phyloP scores from a whole-genome alignment of 148 eudicot genomes.

The Rhododendron henanense region DNA sequence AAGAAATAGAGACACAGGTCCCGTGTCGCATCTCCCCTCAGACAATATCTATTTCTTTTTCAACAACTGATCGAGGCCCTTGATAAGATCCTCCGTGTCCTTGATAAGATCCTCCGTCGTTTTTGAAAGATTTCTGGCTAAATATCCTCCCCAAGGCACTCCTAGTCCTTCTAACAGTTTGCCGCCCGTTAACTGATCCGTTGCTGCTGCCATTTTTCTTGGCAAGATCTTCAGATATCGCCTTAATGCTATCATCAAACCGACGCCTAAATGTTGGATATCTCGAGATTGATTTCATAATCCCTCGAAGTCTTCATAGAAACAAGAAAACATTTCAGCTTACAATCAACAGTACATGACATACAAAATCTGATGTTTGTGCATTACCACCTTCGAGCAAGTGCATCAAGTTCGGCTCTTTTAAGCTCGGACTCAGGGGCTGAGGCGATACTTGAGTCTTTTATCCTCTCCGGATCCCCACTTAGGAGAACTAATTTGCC shows the following conservation, averaged over 20 bases:
- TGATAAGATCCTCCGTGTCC: slow-evolving; percentile 35
- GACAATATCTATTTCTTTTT: slow-evolving; percentile 49
- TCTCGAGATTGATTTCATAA: slow-evolving; percentile 78
- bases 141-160: slow-evolving; percentile 44
- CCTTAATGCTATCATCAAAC: slow-evolving; percentile 51
- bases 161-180: slow-evolving; percentile 28
- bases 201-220: slow-evolving; percentile 42
- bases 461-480: slow-evolving; percentile 52
- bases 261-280: slow-evolving; percentile 88
- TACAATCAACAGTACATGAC: not conserved
- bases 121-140: slow-evolving; percentile 55
- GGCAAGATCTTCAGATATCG: slow-evolving; percentile 47
- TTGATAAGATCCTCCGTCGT: slow-evolving; percentile 30
- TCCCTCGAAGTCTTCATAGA: slow-evolving; percentile 68
- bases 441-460: slow-evolving; percentile 27
- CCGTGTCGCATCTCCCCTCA: not conserved
- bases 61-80: slow-evolving; percentile 32
- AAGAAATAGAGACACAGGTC: not conserved
- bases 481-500: slow-evolving; percentile 57
- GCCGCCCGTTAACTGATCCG: slow-evolving; percentile 16
- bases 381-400: slow-evolving; percentile 5
- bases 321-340: not conserved
- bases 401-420: slow-evolving; percentile 79
- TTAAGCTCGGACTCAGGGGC: slow-evolving; percentile 61
- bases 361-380: not conserved